Evolutionary conservation across 1,139 yeast species (phyloP), one percentile per base, ranked within the genome.

Genomic region (Petasospora fabianii): DNA sequence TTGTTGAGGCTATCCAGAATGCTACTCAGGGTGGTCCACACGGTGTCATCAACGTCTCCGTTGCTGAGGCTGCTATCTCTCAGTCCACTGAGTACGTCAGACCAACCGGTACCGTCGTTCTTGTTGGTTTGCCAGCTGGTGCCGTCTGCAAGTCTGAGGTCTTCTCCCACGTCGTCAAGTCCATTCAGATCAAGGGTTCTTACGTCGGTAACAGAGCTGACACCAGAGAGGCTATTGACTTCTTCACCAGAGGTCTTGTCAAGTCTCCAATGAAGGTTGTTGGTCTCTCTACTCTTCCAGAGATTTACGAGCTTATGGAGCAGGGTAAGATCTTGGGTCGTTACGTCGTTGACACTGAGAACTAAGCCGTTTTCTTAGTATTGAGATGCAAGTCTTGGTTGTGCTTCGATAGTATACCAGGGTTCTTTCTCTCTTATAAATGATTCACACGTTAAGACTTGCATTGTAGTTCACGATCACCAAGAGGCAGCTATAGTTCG

Each of bases 121-220:
- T 81, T 50, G 87, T 81, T 43, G 87, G 87, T 56, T 68, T 81
- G 60, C 88, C 88, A 60, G 85, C 85, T 21, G 75, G 77, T 54
- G 84, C 88, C 35, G 73, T 75, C 52, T 78, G 80, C 52, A 66
- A 68, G 50, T 74, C 85, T 20, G 73, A 78, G 39, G 82, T 82
- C 39, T 81, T 82, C 60, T 70, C 71, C 30, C 74, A 82, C 39
- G 88, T 82, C 41, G 73, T 79, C 45, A 80, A 73, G 61, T 75
- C 84, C 33, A 69, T 80, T 49, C 68, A 68, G 53, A 77, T 82
- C 54, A 74, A 66, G 58, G 90, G 88, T 56, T 81, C 88, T 35
- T 81, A 81, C 56, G 88, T 82, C 43, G 90, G 90, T 58, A 81
- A 81, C 75, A 76, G 90, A 69, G 84, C 84, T 48, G 88, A 82